Percentiles rank a stretch among this genome's conserved stretches.
These are phyloP conservation scores for Psilocybe tampanensis DNA, from an alignment of 768 basidiomycete species.

Conservation along the genomic window DNA sequence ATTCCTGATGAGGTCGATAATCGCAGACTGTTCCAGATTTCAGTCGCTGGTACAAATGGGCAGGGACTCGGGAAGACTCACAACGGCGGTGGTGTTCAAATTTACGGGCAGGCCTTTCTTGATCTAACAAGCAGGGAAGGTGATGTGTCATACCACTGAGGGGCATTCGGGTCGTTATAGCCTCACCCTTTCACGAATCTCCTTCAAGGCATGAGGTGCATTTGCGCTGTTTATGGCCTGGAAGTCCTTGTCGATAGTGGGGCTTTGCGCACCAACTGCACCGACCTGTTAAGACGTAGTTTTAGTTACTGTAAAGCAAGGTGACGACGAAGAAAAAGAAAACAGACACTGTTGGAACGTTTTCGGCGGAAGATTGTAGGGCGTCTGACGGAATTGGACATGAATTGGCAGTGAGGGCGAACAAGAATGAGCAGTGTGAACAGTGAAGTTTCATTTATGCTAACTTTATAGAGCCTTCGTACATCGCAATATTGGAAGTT, in stretches of 20 bases:
- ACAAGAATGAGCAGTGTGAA: conserved; percentile 3
- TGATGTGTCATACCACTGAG: not conserved
- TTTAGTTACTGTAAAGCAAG: not conserved
- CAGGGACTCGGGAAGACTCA: conserved; percentile 26
- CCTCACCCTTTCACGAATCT: conserved; percentile 44
- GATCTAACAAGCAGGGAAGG: conserved; percentile 31
- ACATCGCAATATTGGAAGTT: not conserved
- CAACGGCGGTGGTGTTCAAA: conserved; percentile 43
- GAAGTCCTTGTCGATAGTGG: conserved; percentile 20
- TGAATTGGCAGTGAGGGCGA: not conserved
- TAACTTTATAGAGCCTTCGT: not conserved
- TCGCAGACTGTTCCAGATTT: conserved; percentile 45
- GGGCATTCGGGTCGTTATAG: not conserved
- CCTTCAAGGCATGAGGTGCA: conserved; percentile 37
- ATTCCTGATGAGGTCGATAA: conserved; percentile 64
- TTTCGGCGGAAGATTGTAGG: conserved; percentile 9
- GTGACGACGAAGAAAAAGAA: not conserved
- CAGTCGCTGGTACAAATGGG: not conserved
- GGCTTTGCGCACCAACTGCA: conserved; percentile 3
- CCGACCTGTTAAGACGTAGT: conserved; percentile 4
- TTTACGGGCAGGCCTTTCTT: conserved; percentile 42
- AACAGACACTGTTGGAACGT: conserved; percentile 3
- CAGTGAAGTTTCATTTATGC: conserved; percentile 6
- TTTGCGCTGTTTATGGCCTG: conserved; percentile 21
- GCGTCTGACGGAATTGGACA: conserved; percentile 11